Base-by-base conservation (phyloP, 495 filamentous ascomycete genomes). In the Aspergillus campestris region DNA sequence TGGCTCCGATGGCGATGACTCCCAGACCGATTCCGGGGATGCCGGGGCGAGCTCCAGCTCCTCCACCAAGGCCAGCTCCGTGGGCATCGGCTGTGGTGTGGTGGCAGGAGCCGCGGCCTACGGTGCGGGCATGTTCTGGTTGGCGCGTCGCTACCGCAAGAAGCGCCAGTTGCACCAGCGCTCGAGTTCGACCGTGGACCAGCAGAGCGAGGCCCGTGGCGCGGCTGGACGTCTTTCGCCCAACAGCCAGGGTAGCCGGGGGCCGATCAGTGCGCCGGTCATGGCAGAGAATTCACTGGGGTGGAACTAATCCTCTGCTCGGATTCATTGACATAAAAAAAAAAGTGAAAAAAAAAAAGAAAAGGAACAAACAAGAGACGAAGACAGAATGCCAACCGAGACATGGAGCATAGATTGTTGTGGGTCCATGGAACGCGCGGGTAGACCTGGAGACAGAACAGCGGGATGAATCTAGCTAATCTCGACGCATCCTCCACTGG, bases 201-300 rank as follows among this genome's bases (percentile, higher is more conserved):
- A 59, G 63, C 73, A 55, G 72, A 75, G 55, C 64, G 61, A 61
- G 66, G 66, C 60, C 69, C 49, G 35, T 37, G 57, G 46, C n/a
- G 56, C 45, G 40, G 74, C 75, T 40, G 75, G 69, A 31, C 60
- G 64, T 39, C 35, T 60, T 10, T 64, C 61, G 27, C 58, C 55
- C 38, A 52, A 50, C 47, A 75, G 73, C 44, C 66, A 78, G 44
- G 73, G 80, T 46, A 85, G 83, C 55, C 77, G 86, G 38, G 76
- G 84, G 62, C 79, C 79, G 73, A 87, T 85, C 59, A 83, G 78
- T 60, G 83, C 83, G 40, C 92, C 92, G 4, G 86, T 98, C 47
- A 94, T 91, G 74, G 87, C 90, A 34, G 92, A 95, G 74, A 98
- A 98, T 72, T 95, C 89, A 42, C 79, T 98, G 50, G 92, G 92